phyloP scores from a whole-genome alignment of 768 basidiomycete species.

The Suillus tomentosus region DNA sequence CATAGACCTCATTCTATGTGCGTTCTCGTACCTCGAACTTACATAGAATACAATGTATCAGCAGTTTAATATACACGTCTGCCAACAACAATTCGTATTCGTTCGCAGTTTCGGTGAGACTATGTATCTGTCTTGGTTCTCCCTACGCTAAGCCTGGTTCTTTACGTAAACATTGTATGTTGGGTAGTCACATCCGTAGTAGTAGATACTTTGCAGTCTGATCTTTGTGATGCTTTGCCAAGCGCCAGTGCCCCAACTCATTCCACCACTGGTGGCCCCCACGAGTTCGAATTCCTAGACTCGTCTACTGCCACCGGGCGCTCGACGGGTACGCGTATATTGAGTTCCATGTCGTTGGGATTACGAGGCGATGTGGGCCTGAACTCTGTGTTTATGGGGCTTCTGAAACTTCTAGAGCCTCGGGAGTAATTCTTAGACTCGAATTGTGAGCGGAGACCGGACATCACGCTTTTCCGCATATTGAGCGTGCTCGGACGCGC shows the following conservation, averaged over 20 bases:
- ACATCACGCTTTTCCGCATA: background rate
- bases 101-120: slow-evolving; percentile 16
- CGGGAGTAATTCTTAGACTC: background rate
- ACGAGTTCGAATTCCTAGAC: background rate
- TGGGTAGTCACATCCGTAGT: background rate
- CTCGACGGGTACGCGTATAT: background rate
- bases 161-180: background rate
- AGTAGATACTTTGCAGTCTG: background rate
- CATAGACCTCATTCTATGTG: too few relatives aligned
- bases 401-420: background rate
- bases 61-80: too few relatives aligned
- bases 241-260: background rate
- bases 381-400: background rate
- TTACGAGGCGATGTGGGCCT: background rate
- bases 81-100: slow-evolving; percentile 24
- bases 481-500: background rate
- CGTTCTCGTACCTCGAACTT: too few relatives aligned
- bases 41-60: too few relatives aligned
- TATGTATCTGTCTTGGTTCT: too few relatives aligned
- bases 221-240: background rate
- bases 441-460: background rate
- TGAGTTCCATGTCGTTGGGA: background rate
- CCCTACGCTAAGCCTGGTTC: background rate
- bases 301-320: background rate
- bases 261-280: background rate